Conservation (phyloP, 345 rosid genomes). For the Camelina hispida region DNA sequence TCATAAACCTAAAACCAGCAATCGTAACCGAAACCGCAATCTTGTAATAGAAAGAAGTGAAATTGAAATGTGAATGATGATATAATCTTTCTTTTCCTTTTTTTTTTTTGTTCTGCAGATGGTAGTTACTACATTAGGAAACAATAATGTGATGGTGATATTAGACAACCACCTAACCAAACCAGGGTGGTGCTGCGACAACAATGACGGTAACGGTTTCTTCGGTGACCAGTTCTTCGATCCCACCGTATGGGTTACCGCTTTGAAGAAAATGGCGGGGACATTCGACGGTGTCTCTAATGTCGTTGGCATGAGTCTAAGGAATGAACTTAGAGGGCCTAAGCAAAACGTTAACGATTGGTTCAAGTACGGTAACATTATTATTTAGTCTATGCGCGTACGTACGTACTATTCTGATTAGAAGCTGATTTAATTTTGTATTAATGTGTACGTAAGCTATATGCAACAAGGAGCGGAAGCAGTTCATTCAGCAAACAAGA, state of each 20-base stretch:
- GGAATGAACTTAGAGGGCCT: slow-evolving; percentile 93
- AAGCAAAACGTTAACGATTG: slow-evolving; percentile 78
- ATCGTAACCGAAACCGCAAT: slow-evolving; percentile 8
- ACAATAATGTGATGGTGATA: slow-evolving; percentile 79
- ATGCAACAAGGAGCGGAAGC: slow-evolving; percentile 94
- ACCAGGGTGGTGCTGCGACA: slow-evolving; percentile 95
- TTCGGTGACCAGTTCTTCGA: slow-evolving; percentile 82
- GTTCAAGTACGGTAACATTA: slow-evolving; percentile 66
- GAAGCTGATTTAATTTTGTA: neutral
- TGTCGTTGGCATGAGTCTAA: slow-evolving; percentile 90
- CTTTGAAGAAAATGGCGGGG: slow-evolving; percentile 71
- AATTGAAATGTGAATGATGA: slow-evolving; percentile 6
- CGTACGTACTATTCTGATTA: neutral
- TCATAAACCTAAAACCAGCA: slow-evolving; percentile 16
- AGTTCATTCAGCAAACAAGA: slow-evolving; percentile 84
- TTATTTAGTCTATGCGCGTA: neutral
- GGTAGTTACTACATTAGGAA: slow-evolving; percentile 78
- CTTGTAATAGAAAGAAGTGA: neutral
- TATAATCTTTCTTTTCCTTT: neutral
- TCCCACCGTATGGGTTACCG: slow-evolving; percentile 74
- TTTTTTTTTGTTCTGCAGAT: slow-evolving; percentile 47
- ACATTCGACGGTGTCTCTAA: slow-evolving; percentile 64
- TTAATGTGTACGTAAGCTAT: slow-evolving; percentile 45
- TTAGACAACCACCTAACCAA: slow-evolving; percentile 89
- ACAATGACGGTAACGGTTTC: slow-evolving; percentile 86